Base-by-base conservation (phyloP, 148 eudicot genomes). In the Vaccinium corymbosum region DNA sequence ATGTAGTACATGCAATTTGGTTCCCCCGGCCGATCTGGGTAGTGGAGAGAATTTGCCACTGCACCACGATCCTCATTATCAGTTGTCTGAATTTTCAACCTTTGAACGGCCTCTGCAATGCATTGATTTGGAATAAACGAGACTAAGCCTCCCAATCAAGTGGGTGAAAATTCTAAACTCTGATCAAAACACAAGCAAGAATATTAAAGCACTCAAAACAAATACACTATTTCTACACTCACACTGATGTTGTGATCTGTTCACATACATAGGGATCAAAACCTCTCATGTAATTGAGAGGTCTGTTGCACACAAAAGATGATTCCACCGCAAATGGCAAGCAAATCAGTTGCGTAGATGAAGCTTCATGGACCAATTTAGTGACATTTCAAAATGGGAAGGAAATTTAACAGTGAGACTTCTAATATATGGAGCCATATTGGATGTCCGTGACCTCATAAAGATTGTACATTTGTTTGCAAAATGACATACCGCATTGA, bases 21-120 rank as follows among this genome's bases (percentile, higher is more conserved):
- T 70, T 92, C 92, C 7, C 92, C 92, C 0, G 93, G 94, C 53
- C 95, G 91, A 85, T 89, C 91, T 22, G 95, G 95, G 77, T 90
- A 94, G 16, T 73, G 66, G 56, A 48, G 22, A 25, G 35, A 42
- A 81, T 81, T 80, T 7, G n/a, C 85, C 76, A 42, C 79, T 68
- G 12, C 71, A 50, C 59, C 89, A 42, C 81, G 66, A 19, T 86
- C 86, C 59, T 55, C 81, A 57, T 68, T 59, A 53, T 84, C 84
- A 82, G 74, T 61, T 19, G 62, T 78, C 56, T 81, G 87, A 25
- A 89, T 84, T 80, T 88, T 89, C 86, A 89, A 87, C 82, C 73
- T 84, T 75, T 72, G 42, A 75, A 90, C 73, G 15, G 86, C 88
- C 42, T 87, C 94, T 90, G 75, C 71, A 81, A 80, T 82, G 62